These are phyloP conservation scores for Sporothrix brunneoviolacea DNA, from an alignment of 2,329 filamentous ascomycete species.

Conservation along the genomic window DNA sequence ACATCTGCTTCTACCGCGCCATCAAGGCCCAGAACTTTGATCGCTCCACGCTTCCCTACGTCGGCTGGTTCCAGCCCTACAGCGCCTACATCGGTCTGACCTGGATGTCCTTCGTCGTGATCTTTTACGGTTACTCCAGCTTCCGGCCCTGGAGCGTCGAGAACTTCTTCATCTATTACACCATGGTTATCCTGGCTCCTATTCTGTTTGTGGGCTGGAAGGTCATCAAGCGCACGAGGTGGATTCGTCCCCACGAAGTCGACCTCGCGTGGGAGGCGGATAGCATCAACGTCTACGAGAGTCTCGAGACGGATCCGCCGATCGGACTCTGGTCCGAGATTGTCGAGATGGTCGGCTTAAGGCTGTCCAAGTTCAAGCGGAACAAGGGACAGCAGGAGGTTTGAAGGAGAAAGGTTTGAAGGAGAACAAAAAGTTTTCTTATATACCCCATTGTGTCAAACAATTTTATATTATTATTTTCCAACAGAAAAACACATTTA, in stretches of 20 bases:
- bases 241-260: conserved; percentile 15
- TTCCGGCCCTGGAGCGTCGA: conserved; percentile 42
- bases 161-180: conserved; percentile 48
- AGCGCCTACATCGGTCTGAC: conserved; percentile 28
- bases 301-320: conserved; percentile 13
- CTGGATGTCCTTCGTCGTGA: conserved; percentile 17
- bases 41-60: conserved; percentile 30
- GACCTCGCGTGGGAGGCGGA: conserved; percentile 23
- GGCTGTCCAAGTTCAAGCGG: background rate
- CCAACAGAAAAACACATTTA: too few species aligned
- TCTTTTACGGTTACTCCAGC: conserved; percentile 47
- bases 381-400: background rate
- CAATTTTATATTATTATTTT: too few species aligned
- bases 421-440: too few species aligned
- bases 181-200: conserved; percentile 48
- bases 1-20: conserved; percentile 32
- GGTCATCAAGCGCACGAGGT: conserved; percentile 51
- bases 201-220: conserved; percentile 57
- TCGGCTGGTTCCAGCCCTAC: conserved; percentile 33
- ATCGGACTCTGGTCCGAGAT: conserved; percentile 15
- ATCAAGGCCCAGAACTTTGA: conserved; percentile 32
- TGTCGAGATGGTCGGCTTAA: conserved; percentile 5
- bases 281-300: conserved; percentile 33
- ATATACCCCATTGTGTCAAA: too few species aligned
- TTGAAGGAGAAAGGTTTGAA: too few species aligned